These are phyloP conservation scores for Pouteria glomerata DNA, from an alignment of 148 eudicot species.

Conservation along the genomic window DNA sequence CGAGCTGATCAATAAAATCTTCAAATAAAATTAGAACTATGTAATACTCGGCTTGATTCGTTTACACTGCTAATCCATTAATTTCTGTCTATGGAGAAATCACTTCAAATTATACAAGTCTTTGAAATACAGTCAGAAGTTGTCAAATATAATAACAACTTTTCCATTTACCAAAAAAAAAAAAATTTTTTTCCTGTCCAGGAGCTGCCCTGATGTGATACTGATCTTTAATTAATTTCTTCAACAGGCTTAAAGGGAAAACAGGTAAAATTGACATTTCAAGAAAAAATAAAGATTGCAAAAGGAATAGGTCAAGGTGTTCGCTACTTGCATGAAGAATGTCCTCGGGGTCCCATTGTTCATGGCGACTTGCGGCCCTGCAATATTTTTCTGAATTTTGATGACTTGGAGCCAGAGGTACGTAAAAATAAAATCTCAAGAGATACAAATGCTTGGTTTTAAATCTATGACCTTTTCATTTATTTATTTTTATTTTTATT, in stretches of 20 bases:
- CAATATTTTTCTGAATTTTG: constrained; percentile 7
- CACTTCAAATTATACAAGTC: no score
- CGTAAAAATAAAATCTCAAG: neutral
- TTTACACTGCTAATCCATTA: no score
- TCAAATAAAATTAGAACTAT: no score
- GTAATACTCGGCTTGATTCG: no score
- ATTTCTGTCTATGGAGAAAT: no score
- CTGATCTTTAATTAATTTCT: no score
- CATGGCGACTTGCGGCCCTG: constrained; percentile 18
- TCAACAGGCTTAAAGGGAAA: constrained; percentile 11
- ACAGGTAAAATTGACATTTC: constrained; percentile 7
- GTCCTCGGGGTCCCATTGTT: constrained; percentile 13
- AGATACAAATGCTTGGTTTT: neutral
- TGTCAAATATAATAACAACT: no score
- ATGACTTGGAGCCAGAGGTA: constrained; percentile 17
- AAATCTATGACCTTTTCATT: neutral
- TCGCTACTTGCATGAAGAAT: constrained; percentile 22
- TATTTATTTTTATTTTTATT: neutral
- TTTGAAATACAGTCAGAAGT: no score
- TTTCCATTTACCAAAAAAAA: no score
- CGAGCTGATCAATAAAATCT: no score
- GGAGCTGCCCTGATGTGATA: no score
- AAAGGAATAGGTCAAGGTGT: constrained; percentile 16
- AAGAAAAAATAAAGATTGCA: constrained; percentile 13
- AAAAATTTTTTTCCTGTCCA: no score